Evolutionary conservation across 176 grass and related monocot species (phyloP), one percentile per base, ranked within the genome.

Genomic region (Hsuehochloa calcarea): DNA sequence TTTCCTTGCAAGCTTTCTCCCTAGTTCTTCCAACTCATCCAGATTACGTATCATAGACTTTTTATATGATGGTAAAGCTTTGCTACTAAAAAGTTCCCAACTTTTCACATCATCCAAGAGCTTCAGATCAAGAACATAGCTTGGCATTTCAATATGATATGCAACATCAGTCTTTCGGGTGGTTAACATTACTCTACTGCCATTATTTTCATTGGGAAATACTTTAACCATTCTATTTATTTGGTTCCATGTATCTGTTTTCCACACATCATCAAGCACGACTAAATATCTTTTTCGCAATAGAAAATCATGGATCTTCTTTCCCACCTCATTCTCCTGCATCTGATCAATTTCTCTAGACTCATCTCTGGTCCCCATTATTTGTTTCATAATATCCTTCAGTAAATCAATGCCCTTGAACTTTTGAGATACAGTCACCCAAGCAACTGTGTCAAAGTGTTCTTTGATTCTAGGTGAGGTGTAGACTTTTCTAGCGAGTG

Each of bases 401-500:
- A 34, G 2, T 1, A 34, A 34, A 34, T 34, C 1, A 34, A 34
- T 34, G 31, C 31, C 31, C 31, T 34, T 34, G 31, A 34, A 34
- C 31, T 34, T 34, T 34, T 34, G 31, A 34, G 31, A 34, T 34
- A 34, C 31, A 34, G 2, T 34, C 31, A 34, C 31, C 31, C 31
- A 34, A 34, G 31, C 31, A 34, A 34, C 31, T 34, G 31, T 34
- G 31, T 34, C 31, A 34, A 34, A 34, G 31, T 73, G 31, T 10
- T 68, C 17, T 38, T 75, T 47, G 1, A 10, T 61, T 14, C 4
- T 12, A 23, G 44, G 10, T 20, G 46, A 27, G 10, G 14, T 74
- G 31, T 56, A 82, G 22, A 81, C 25, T 68, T 69, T 85, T 17
- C 62, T 47, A 35, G 73, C 83, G 5, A 79, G 40, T 43, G 40